Evolutionary conservation across 768 basidiomycete genomes (phyloP), one percentile per base, ranked within the genome.

Genomic region (Auricularia sp.): DNA sequence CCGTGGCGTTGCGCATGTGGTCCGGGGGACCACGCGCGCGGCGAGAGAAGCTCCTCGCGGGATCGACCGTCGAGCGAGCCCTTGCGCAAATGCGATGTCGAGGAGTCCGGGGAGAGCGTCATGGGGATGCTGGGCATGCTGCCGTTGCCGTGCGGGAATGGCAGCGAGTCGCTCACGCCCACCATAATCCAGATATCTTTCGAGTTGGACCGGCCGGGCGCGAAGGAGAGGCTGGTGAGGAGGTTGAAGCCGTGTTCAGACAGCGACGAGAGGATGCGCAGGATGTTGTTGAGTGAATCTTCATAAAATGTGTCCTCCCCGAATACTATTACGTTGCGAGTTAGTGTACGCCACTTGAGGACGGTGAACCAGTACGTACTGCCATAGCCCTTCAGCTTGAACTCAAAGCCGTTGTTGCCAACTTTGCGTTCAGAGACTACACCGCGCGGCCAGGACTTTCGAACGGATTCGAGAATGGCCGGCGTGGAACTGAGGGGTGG

Each of bases 341-440:
- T 13, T 54, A 36, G 71, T 65, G 66, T 64, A 63, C 64, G 65
- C 35, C 65, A 64, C 62, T 68, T 68, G 47, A 66, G 36, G 64
- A 63, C 65, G 67, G 62, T 10, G 37, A 16, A 36, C 10, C 44
- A 39, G 62, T 65, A 76, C 83, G 63, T 72, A 90, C 90, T 89
- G 77, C 82, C 85, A 72, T 91, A 91, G 29, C 89, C 90, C 70
- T 89, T 89, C 62, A 91, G 77, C 74, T 88, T 90, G 76, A 91
- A 91, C 73, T 91, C 89, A 71, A 83, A 68, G 6, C 85, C 83
- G 64, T 83, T 83, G 34, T 87, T 83, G 3, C 82, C 86, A 1
- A 90, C 79, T 69, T 88, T 90, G 78, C 85, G 89, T 73, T 91
- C 89, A 0, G 85, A 84, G 7, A 87, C 83, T 10, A 91, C 87